A percentile compares a stretch with the other conserved stretches of the same genome.
These are phyloP conservation scores for Candida gigantensis DNA, from an alignment of 1,139 yeast genomes.

Conservation along the genomic window DNA sequence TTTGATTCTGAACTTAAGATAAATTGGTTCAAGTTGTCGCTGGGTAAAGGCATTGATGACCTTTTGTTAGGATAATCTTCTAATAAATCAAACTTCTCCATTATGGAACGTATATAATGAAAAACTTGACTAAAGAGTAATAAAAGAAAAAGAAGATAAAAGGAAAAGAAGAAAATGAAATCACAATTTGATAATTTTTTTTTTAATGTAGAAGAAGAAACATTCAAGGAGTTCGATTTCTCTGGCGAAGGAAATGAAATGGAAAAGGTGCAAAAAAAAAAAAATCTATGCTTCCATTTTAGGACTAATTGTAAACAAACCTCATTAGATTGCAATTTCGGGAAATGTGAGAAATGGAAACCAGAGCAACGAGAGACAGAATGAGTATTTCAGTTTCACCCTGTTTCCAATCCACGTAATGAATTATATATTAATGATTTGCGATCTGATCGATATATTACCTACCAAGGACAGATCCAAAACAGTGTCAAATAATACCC, in stretches of 20 bases:
- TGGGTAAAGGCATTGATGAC: slow-evolving; percentile 35
- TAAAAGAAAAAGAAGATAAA: neutral
- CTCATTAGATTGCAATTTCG: neutral
- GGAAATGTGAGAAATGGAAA: slow-evolving; percentile 1
- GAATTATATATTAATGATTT: too few relatives aligned
- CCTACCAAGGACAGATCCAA: too few relatives aligned
- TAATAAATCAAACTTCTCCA: slow-evolving; percentile 42
- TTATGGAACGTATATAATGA: slow-evolving; percentile 4
- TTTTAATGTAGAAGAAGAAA: too few relatives aligned
- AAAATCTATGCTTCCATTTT: slow-evolving; percentile 3
- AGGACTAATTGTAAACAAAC: slow-evolving; percentile 6
- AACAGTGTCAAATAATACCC: too few relatives aligned
- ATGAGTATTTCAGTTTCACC: too few relatives aligned
- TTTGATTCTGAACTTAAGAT: slow-evolving; percentile 29
- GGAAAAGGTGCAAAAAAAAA: slow-evolving; percentile 4
- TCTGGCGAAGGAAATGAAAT: neutral
- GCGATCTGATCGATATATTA: too few relatives aligned
- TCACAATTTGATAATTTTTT: too few relatives aligned
- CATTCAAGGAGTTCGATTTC: too few relatives aligned
- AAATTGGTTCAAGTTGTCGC: slow-evolving; percentile 44
- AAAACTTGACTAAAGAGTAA: neutral
- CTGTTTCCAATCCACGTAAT: too few relatives aligned
- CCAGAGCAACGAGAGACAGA: neutral
- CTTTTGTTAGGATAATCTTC: slow-evolving; percentile 22
- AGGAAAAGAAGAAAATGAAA: neutral